Evolutionary conservation across 352 stramenopile genomes (phyloP).

Genomic region (Phytophthora sp.): DNA sequence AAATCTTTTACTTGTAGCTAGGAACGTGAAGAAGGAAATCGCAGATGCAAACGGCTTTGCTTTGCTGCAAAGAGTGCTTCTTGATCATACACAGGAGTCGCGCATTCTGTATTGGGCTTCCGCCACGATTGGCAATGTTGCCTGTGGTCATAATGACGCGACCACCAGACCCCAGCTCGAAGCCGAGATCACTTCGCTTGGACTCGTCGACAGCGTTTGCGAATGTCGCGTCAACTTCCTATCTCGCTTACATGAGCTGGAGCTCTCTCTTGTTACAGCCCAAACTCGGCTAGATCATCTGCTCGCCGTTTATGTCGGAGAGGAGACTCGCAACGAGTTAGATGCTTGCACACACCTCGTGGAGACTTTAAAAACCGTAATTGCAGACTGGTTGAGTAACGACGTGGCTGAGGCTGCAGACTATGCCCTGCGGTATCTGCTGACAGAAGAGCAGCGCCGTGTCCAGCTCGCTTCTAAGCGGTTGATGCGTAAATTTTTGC

Average conservation of each 20-base stretch:
- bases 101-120: slow-evolving; percentile 66
- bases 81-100: slow-evolving; percentile 38
- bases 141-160: slow-evolving; percentile 38
- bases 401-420: slow-evolving; percentile 62
- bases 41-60: slow-evolving; percentile 39
- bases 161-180: slow-evolving; percentile 20
- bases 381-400: slow-evolving; percentile 45
- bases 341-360: slow-evolving; percentile 55
- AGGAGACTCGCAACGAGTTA: slow-evolving; percentile 76
- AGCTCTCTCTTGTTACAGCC: slow-evolving; percentile 43
- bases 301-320: slow-evolving; percentile 54
- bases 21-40: slow-evolving; percentile 51
- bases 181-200: slow-evolving; percentile 28
- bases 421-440: slow-evolving; percentile 67
- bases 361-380: slow-evolving; percentile 38
- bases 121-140: slow-evolving; percentile 58
- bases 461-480: slow-evolving; percentile 56
- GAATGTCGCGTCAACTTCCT: slow-evolving; percentile 52
- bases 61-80: slow-evolving; percentile 47
- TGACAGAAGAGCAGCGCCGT: slow-evolving; percentile 52
- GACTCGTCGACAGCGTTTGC: slow-evolving; percentile 52
- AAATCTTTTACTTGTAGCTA: no score
- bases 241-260: slow-evolving; percentile 47
- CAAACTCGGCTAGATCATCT: slow-evolving; percentile 41
- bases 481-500: slow-evolving; percentile 54